Evolutionary conservation across 75 land plant genomes (phyloP).

Genomic region (Pinus taeda): DNA sequence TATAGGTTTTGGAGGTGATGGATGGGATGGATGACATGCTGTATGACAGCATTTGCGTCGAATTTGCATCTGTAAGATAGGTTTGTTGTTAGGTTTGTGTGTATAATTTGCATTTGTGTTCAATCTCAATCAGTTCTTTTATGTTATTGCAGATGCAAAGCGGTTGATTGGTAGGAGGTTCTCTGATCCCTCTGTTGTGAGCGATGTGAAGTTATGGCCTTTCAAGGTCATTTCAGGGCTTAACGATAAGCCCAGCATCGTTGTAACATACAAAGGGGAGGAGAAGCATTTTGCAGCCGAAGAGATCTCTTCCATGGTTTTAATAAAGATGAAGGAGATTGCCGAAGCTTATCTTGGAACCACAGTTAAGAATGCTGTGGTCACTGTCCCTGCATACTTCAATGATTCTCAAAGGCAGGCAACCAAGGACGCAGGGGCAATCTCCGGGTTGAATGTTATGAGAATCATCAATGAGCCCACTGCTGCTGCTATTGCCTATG

Average conservation of each 20-base stretch:
- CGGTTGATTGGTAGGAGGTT: conserved; percentile 34
- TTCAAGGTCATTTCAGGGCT: conserved; percentile 38
- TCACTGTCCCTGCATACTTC: conserved; percentile 12
- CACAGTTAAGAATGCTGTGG: conserved; percentile 27
- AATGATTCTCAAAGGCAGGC: conserved; percentile 17
- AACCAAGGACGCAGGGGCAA: conserved; percentile 13
- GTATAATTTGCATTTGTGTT: too few relatives aligned
- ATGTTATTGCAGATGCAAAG: conserved; percentile 26
- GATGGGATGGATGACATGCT: too few relatives aligned
- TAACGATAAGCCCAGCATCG: conserved; percentile 35
- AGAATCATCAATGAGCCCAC: conserved; percentile 54
- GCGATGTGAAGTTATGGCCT: conserved; percentile 30
- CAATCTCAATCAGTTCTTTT: too few relatives aligned
- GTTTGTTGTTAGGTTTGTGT: too few relatives aligned
- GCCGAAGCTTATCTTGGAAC: conserved; percentile 30
- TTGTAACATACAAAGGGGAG: conserved; percentile 32
- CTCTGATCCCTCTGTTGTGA: conserved; percentile 21
- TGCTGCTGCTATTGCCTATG: conserved; percentile 81
- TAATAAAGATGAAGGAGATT: conserved; percentile 38
- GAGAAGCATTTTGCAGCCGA: conserved; percentile 31
- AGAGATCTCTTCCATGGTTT: conserved; percentile 35
- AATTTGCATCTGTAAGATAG: too few relatives aligned
- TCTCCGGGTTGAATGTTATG: conserved; percentile 16
- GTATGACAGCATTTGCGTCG: too few relatives aligned
- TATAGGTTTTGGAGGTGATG: too few relatives aligned